Evolutionary conservation across 441 rosid genomes (phyloP).

Genomic region (Aquilaria agallochum): DNA sequence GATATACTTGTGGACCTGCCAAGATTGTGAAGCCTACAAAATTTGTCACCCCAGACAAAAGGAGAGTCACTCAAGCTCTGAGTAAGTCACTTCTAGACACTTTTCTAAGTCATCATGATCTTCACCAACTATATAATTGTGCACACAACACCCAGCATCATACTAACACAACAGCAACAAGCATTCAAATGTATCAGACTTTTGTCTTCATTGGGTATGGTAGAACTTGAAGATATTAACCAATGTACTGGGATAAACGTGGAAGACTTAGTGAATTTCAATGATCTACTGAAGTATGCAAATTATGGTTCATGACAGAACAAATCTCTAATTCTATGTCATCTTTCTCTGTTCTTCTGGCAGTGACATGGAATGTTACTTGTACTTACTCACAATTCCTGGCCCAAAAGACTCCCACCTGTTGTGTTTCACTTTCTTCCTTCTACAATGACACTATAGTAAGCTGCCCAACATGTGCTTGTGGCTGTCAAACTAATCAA

Average conservation of each 20-base stretch:
- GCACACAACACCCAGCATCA: too few species aligned
- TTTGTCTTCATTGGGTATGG: too few species aligned
- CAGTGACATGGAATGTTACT: conserved; percentile 82
- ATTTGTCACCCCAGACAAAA: conserved; percentile 37
- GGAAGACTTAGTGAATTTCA: too few species aligned
- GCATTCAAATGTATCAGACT: too few species aligned
- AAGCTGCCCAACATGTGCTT: conserved; percentile 58
- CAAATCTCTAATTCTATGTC: conserved; percentile 11
- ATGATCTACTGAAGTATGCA: too few species aligned
- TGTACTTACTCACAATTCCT: conserved; percentile 75
- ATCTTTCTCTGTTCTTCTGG: conserved; percentile 18
- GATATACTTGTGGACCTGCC: conserved; percentile 75
- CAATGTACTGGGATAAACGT: too few species aligned
- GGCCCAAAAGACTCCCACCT: conserved; percentile 67
- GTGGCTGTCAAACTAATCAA: conserved; percentile 57
- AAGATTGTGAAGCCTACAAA: conserved; percentile 54
- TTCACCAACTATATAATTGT: too few species aligned
- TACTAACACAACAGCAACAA: too few species aligned
- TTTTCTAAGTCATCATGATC: background rate
- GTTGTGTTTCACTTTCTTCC: conserved; percentile 60
- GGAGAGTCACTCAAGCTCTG: conserved; percentile 69
- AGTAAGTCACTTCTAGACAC: conserved; percentile 31
- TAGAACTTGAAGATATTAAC: too few species aligned
- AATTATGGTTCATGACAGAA: background rate
- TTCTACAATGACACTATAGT: conserved; percentile 64